Evolutionary conservation across 2,329 filamentous ascomycete genomes (phyloP).

Genomic region (Daldinia sp.): DNA sequence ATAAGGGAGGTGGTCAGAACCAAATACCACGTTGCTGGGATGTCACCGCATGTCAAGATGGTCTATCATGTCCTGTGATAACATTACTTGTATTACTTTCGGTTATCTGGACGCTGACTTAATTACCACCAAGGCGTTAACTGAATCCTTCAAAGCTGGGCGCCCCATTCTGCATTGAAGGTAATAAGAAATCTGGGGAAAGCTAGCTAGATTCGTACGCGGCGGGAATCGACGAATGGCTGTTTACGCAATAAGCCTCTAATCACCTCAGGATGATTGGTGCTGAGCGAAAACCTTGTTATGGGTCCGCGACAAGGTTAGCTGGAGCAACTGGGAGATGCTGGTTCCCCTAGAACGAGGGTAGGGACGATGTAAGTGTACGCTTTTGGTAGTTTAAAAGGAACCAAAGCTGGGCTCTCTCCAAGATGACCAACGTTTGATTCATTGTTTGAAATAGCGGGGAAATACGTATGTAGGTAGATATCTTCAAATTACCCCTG

Average conservation of each 20-base stretch:
- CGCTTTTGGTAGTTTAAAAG: background rate
- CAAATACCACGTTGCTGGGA: constrained; percentile 20
- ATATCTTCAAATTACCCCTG: too few relatives aligned
- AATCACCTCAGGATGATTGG: background rate
- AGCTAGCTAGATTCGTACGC: background rate
- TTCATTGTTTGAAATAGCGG: background rate
- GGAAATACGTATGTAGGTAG: background rate
- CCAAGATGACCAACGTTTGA: background rate
- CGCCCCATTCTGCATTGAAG: constrained; percentile 8
- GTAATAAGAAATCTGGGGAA: constrained; percentile 5
- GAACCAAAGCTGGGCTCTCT: background rate
- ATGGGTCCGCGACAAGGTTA: background rate
- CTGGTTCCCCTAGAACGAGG: background rate
- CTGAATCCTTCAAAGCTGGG: constrained; percentile 28
- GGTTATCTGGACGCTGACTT: constrained; percentile 15
- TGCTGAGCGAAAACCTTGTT: background rate
- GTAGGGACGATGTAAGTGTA: too few relatives aligned
- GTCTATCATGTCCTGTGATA: constrained; percentile 16
- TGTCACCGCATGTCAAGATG: constrained; percentile 15
- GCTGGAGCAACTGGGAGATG: background rate
- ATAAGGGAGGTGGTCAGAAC: constrained; percentile 33
- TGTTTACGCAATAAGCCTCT: background rate
- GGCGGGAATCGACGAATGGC: background rate
- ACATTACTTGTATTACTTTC: background rate
- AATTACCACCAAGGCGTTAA: constrained; percentile 13